Evolutionary conservation across 2,329 filamentous ascomycete species (phyloP).

Genomic region (Calonectria hawksworthii): DNA sequence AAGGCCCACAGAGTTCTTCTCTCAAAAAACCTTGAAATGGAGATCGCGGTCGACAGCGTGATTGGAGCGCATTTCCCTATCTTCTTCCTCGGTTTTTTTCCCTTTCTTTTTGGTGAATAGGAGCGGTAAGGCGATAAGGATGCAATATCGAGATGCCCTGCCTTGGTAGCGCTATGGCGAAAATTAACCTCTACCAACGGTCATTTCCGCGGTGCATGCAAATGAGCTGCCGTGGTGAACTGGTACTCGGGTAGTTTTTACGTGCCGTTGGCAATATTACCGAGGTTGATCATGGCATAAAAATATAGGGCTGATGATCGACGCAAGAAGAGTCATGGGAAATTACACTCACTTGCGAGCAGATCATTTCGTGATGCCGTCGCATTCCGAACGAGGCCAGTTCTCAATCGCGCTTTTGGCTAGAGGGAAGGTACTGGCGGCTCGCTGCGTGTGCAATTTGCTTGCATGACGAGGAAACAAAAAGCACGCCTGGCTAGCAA

Average conservation of each 20-base stretch:
- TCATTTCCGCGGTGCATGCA: neutral
- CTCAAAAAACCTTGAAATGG: constrained; percentile 18
- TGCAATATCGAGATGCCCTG: neutral
- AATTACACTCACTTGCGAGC: neutral
- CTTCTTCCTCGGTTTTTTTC: no score
- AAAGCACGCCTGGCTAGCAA: neutral
- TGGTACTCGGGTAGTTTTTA: neutral
- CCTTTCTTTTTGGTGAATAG: neutral
- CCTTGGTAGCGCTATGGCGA: neutral
- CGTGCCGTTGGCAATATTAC: neutral
- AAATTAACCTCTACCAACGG: neutral
- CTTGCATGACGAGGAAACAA: neutral
- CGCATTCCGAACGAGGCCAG: neutral
- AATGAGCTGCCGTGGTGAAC: neutral
- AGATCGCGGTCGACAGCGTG: constrained; percentile 14
- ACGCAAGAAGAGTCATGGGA: neutral
- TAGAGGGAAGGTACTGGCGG: neutral
- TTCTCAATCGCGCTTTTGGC: neutral
- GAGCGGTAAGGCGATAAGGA: neutral
- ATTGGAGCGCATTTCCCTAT: constrained; percentile 27
- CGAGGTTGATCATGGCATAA: neutral
- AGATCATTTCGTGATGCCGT: neutral
- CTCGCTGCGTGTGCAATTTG: neutral
- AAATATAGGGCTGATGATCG: neutral
- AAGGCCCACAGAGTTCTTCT: constrained; percentile 23